phyloP scores from a whole-genome alignment of 2,329 filamentous ascomycete species.

The Fusarium miscanthi region DNA sequence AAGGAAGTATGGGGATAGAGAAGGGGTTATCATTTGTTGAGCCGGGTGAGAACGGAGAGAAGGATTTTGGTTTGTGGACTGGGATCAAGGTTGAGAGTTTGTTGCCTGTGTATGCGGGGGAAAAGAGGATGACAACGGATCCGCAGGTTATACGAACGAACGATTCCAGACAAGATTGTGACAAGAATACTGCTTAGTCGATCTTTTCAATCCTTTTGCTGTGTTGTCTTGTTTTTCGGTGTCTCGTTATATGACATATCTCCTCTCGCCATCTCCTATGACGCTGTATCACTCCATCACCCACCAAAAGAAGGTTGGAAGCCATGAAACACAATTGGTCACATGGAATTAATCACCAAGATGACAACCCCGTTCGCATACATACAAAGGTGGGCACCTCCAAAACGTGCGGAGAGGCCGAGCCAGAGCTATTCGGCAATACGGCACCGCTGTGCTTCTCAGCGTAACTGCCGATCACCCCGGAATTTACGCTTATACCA shows the following conservation, averaged over 20 bases:
- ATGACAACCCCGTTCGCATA: background rate
- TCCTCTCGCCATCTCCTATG: background rate
- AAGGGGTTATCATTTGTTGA: slow-evolving; percentile 6
- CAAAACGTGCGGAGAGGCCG: slow-evolving; percentile 36
- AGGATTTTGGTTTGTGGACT: background rate
- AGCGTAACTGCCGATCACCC: slow-evolving; percentile 27
- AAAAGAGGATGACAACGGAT: background rate
- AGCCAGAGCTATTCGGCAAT: slow-evolving; percentile 29
- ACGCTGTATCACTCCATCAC: slow-evolving; percentile 10
- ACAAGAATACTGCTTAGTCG: background rate
- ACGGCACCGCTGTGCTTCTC: slow-evolving; percentile 26
- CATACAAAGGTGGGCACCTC: slow-evolving; percentile 2
- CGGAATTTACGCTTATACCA: slow-evolving; percentile 26
- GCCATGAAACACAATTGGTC: slow-evolving; percentile 9
- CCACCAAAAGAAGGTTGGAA: background rate
- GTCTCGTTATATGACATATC: background rate
- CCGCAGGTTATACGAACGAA: slow-evolving; percentile 9
- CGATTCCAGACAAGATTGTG: background rate
- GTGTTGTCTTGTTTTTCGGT: background rate
- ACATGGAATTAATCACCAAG: background rate
- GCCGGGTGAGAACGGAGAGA: slow-evolving; percentile 24
- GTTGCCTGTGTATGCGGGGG: slow-evolving; percentile 7
- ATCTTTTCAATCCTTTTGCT: background rate
- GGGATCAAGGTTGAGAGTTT: background rate
- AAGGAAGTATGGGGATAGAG: slow-evolving; percentile 2